Evolutionary conservation across 1,139 yeast species (phyloP), one percentile per base, ranked within the genome.

Genomic region (Suhomyces panamericanus): DNA sequence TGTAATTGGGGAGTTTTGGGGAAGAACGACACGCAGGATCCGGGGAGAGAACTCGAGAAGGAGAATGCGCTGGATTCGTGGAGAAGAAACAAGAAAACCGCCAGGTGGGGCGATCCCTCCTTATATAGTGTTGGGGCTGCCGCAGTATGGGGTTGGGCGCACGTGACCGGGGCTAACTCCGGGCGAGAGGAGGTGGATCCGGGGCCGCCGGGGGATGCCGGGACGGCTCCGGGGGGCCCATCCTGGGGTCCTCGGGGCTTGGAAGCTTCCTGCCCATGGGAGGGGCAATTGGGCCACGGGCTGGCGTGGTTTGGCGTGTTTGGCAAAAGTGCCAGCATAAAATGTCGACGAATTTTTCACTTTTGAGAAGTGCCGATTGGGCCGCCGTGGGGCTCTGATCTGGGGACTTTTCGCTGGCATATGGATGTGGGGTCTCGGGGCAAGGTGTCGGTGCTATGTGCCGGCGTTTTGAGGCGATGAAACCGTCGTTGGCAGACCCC

Each of bases 131-230:
- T 9, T 24, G 29, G n/a, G 31, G 15, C 22, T 22, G 32, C 20
- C 30, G 40, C 34, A 40, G 43, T 40, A 29, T 42, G 44, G 44
- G 40, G 39, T 35, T 35, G 16, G 22, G 35, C 6, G 32, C 47
- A 41, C 47, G 47, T 44, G 47, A 44, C 37, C 29, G 10, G 15
- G 26, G 13, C 11, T 7, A 35, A 20, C 35, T 39, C 47, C 47
- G 47, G 47, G 44, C 39, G 47, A 44, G 47, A 24, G 47, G 47
- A 44, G 41, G 39, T 16, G 26, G 32, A 31, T 17, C 37, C 41
- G 44, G 24, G 35, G 41, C 30, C 32, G 28, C 40, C 46, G 39
- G 46, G 45, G 39, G 32, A 13, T 14, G 24, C 22, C 35, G 29
- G 40, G 22, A 11, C 17, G 10, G 13, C 36, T 15, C 26, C 36